Conservation (phyloP, 345 rosid genomes). For the Citrus trifoliata region DNA sequence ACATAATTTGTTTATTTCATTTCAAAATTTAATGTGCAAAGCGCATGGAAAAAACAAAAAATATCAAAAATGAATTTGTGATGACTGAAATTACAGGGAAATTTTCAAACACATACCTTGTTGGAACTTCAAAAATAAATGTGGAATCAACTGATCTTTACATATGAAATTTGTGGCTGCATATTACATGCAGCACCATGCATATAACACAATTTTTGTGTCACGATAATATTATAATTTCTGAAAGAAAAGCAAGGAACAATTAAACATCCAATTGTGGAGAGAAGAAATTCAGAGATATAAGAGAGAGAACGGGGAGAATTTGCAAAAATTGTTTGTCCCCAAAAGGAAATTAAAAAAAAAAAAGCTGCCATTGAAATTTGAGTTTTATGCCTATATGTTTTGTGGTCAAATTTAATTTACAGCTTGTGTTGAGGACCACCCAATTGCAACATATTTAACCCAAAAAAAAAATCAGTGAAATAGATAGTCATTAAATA, state of each 20-base stretch:
- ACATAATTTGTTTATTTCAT: too few species aligned
- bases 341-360: not conserved
- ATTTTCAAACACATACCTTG: not conserved
- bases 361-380: not conserved
- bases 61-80: not conserved
- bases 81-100: not conserved
- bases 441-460: too few species aligned
- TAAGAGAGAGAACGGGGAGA: not conserved
- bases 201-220: not conserved
- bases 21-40: not conserved
- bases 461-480: too few species aligned
- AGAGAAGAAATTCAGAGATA: too few species aligned
- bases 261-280: not conserved
- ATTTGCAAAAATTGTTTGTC: not conserved
- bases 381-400: not conserved
- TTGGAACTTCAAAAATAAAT: not conserved
- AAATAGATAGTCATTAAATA: too few species aligned
- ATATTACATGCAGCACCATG: not conserved
- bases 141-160: not conserved
- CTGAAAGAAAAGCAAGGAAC: not conserved
- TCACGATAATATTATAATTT: not conserved
- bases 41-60: not conserved
- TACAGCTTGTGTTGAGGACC: not conserved
- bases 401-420: not conserved
- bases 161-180: not conserved